These are phyloP conservation scores for Voacanga thouarsii DNA, from an alignment of 257 asterid species.

Conservation along the genomic window DNA sequence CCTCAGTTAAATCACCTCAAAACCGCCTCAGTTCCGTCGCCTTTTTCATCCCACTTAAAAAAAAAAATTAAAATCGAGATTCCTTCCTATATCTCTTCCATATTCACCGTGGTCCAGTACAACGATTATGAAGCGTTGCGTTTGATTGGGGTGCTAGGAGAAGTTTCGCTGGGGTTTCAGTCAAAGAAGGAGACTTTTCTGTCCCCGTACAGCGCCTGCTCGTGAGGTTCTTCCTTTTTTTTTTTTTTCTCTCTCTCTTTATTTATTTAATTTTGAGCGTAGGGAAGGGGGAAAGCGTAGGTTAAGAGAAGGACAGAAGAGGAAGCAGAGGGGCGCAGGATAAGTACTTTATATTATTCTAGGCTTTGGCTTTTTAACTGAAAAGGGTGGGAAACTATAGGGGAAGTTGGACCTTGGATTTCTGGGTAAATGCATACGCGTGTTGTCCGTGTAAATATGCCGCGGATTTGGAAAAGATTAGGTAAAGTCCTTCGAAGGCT, in stretches of 20 bases:
- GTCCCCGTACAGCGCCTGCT: not conserved
- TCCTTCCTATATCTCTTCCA: not conserved
- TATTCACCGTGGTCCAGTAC: not conserved
- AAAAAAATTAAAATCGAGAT: not conserved
- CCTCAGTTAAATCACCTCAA: not conserved
- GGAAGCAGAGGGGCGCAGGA: conserved; percentile 26
- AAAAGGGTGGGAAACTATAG: conserved; percentile 14
- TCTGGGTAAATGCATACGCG: not conserved
- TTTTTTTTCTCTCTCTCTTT: not conserved
- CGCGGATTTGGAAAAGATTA: not conserved
- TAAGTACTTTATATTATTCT: not conserved
- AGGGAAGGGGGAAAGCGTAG: conserved; percentile 5
- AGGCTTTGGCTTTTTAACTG: conserved; percentile 2
- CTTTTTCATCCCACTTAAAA: not conserved
- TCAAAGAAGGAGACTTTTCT: not conserved
- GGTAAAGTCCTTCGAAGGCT: not conserved
- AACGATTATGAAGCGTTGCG: not conserved
- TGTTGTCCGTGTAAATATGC: conserved; percentile 1
- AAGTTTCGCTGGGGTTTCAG: conserved; percentile 24
- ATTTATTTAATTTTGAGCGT: not conserved
- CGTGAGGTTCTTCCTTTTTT: not conserved
- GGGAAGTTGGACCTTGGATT: not conserved
- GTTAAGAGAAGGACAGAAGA: conserved; percentile 10
- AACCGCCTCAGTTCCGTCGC: not conserved
- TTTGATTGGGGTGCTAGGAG: conserved; percentile 9